A percentile compares a stretch with the other conserved stretches of the same genome.
Evolutionary conservation across 2,329 filamentous ascomycete genomes (phyloP).

Genomic region (Penicillium janthinellum): DNA sequence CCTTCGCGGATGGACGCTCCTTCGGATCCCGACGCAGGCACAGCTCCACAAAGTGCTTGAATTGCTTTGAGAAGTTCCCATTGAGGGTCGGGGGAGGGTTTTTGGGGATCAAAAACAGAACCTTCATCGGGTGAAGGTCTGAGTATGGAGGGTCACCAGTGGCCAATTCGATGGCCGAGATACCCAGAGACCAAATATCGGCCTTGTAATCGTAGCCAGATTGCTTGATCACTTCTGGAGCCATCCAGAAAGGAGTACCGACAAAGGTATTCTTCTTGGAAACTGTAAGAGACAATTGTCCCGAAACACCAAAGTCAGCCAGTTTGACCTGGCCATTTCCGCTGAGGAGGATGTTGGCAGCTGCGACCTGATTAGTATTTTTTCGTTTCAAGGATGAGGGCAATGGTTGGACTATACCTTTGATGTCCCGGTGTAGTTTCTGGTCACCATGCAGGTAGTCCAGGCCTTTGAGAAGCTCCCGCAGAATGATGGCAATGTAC

Average conservation of each 20-base stretch:
- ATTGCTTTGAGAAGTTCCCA: conserved; percentile 77
- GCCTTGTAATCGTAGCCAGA: conserved; percentile 97
- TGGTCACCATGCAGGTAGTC: conserved; percentile 94
- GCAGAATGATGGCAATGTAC: conserved; percentile 93
- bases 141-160: conserved; percentile 92
- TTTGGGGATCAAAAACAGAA: conserved; percentile 93
- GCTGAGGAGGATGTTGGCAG: conserved; percentile 87
- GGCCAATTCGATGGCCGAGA: conserved; percentile 88
- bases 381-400: background rate
- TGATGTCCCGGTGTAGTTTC: conserved; percentile 95
- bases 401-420: conserved; percentile 60
- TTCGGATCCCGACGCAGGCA: conserved; percentile 88
- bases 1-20: conserved; percentile 82
- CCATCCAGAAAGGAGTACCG: conserved; percentile 99
- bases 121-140: conserved; percentile 98
- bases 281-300: conserved; percentile 95
- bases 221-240: conserved; percentile 97
- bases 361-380: conserved; percentile 50
- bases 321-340: conserved; percentile 94
- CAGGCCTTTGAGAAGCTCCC: conserved; percentile 84
- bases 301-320: conserved; percentile 95
- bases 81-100: conserved; percentile 82
- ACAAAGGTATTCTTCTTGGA: conserved; percentile 99
- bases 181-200: conserved; percentile 95
- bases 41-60: conserved; percentile 81